Percentiles rank a stretch among this genome's conserved stretches.
phyloP scores from a whole-genome alignment of 176 grass and related monocot species.

The Zea luxurians region DNA sequence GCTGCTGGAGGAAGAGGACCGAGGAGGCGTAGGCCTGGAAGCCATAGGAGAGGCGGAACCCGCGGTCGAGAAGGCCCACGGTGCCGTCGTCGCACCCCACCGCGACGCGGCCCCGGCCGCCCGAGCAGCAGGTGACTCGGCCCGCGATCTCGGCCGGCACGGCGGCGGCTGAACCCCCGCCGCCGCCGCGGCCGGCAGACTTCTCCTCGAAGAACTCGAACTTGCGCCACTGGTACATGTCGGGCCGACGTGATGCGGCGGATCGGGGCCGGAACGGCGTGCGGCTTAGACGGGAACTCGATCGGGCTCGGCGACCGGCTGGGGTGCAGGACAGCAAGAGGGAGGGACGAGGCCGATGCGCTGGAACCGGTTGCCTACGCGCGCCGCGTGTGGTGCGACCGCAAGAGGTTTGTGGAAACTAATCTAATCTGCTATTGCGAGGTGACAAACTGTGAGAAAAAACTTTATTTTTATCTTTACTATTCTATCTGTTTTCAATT shows the following conservation, averaged over 20 bases:
- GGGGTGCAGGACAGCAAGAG: background rate
- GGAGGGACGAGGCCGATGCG: background rate
- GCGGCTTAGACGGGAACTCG: conserved; percentile 3
- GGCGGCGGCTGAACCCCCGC: conserved; percentile 23
- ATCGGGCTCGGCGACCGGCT: conserved; percentile 18
- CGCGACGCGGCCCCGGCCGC: conserved; percentile 71
- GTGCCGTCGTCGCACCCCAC: conserved; percentile 83
- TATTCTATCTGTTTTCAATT: no score
- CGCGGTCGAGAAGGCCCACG: conserved; percentile 73
- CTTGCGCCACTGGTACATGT: conserved; percentile 90
- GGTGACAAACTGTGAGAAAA: no score
- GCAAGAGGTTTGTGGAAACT: no score
- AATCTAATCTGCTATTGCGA: no score
- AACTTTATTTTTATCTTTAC: no score
- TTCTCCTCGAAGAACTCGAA: conserved; percentile 98
- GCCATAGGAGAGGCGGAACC: conserved; percentile 62
- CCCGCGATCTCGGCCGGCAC: conserved; percentile 72
- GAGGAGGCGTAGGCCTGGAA: conserved; percentile 73
- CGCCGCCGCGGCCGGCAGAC: conserved; percentile 48
- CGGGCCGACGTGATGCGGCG: background rate
- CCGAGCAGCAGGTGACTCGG: conserved; percentile 70
- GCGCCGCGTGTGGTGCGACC: background rate
- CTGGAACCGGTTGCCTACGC: background rate
- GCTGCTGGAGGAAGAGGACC: conserved; percentile 87
- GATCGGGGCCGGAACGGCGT: conserved; percentile 2